A percentile compares a stretch with the other conserved stretches of the same genome.
These are phyloP conservation scores for Powellomyces hirtus DNA, from an alignment of 192 early-diverging fungal species.

Conservation along the genomic window DNA sequence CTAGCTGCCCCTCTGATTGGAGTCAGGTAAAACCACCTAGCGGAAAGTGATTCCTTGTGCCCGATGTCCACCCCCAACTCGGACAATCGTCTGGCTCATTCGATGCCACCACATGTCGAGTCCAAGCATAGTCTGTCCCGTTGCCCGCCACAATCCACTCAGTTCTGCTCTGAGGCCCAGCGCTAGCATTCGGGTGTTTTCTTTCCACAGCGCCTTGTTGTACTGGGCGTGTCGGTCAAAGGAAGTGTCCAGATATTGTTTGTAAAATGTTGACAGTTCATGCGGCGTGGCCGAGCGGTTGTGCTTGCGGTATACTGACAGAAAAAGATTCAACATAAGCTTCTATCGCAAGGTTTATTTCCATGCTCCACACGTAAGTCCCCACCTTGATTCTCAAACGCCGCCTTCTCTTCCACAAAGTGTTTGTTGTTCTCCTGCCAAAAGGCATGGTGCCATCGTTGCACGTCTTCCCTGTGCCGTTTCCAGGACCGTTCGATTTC, in stretches of 20 bases:
- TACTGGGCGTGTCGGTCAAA: constrained; percentile 29
- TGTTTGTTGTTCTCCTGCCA: constrained; percentile 39
- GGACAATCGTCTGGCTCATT: constrained; percentile 15
- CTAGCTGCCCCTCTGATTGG: too few relatives aligned
- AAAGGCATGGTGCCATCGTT: constrained; percentile 37
- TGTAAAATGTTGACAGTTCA: constrained; percentile 37
- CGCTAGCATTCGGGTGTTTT: constrained; percentile 24
- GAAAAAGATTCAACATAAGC: neutral
- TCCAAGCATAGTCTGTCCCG: neutral
- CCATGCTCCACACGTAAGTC: neutral
- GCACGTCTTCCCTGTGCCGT: constrained; percentile 8
- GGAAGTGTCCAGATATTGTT: constrained; percentile 29
- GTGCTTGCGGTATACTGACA: constrained; percentile 5
- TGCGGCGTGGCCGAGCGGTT: constrained; percentile 16
- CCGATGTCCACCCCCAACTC: constrained; percentile 13
- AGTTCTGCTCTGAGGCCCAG: constrained; percentile 24
- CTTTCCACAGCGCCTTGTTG: constrained; percentile 32
- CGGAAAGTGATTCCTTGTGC: constrained; percentile 29
- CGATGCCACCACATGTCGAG: constrained; percentile 12
- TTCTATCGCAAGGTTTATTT: neutral
- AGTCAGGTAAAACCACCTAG: neutral
- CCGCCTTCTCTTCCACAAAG: constrained; percentile 26
- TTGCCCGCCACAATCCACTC: neutral
- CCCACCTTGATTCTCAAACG: constrained; percentile 28
- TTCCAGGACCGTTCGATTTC: constrained; percentile 11